Evolutionary conservation across 345 rosid genomes (phyloP).

Genomic region (Hirschfeldia incana): DNA sequence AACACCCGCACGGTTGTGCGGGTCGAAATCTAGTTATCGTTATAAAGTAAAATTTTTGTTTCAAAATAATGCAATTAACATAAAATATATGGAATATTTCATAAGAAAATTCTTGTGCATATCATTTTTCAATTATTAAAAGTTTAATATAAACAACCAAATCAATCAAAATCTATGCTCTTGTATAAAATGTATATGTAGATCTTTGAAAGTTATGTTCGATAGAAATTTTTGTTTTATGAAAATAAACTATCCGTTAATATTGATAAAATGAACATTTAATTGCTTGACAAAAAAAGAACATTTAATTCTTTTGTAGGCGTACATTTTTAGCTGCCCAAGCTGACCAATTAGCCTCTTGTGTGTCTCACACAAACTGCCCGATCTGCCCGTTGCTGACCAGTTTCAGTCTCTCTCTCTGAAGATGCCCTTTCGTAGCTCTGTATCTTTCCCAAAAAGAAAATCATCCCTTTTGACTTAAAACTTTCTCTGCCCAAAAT

Average conservation of each 20-base stretch:
- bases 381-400: slow-evolving; percentile 61
- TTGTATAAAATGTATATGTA: background rate
- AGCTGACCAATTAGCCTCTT: slow-evolving; percentile 47
- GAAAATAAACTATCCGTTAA: background rate
- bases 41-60: too few species aligned
- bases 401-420: slow-evolving; percentile 43
- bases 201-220: background rate
- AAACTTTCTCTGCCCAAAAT: slow-evolving; percentile 26
- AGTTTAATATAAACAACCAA: background rate
- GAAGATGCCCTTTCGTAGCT: slow-evolving; percentile 36
- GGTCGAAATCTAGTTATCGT: too few species aligned
- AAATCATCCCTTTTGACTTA: slow-evolving; percentile 51
- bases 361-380: slow-evolving; percentile 51
- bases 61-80: too few species aligned
- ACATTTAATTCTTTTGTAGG: background rate
- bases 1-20: too few species aligned
- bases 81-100: background rate
- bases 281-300: too few species aligned
- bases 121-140: background rate
- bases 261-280: background rate
- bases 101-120: background rate
- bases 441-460: slow-evolving; percentile 27
- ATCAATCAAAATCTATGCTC: background rate
- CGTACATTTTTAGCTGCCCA: slow-evolving; percentile 46
- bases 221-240: background rate